Evolutionary conservation across 495 filamentous ascomycete genomes (phyloP).

Genomic region (Penicillium malachiteum): DNA sequence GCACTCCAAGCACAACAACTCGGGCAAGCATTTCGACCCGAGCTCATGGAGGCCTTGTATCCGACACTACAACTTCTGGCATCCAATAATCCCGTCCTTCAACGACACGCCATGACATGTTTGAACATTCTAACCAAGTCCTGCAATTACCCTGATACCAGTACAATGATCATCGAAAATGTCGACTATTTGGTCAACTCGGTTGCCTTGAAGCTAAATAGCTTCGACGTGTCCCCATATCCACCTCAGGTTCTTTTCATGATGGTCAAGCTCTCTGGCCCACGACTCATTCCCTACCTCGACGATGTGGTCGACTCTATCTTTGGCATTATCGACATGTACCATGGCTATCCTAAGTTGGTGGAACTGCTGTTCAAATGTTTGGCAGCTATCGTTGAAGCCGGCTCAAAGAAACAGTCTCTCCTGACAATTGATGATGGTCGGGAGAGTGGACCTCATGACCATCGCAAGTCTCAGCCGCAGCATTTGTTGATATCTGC

Average conservation of each 20-base stretch:
- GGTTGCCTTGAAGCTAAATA: slow-evolving; percentile 83
- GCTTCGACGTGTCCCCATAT: slow-evolving; percentile 85
- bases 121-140: slow-evolving; percentile 74
- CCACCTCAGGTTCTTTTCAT: slow-evolving; percentile 88
- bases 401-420: slow-evolving; percentile 65
- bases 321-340: slow-evolving; percentile 86
- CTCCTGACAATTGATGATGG: slow-evolving; percentile 49
- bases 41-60: slow-evolving; percentile 90
- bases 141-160: slow-evolving; percentile 73
- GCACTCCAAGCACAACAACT: slow-evolving; percentile 69
- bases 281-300: slow-evolving; percentile 77
- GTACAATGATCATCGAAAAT: slow-evolving; percentile 83
- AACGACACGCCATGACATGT: slow-evolving; percentile 78
- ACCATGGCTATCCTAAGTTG: slow-evolving; percentile 86
- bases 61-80: slow-evolving; percentile 85
- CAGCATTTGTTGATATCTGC: slow-evolving; percentile 35
- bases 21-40: slow-evolving; percentile 68
- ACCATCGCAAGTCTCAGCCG: slow-evolving; percentile 43
- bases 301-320: slow-evolving; percentile 89
- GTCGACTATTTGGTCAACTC: slow-evolving; percentile 97
- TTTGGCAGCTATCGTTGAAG: slow-evolving; percentile 75
- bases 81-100: slow-evolving; percentile 63
- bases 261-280: slow-evolving; percentile 88
- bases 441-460: slow-evolving; percentile 19
- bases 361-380: slow-evolving; percentile 85